These are phyloP conservation scores for Fraxinus platypoda DNA, from an alignment of 305 asterid species.

Conservation along the genomic window DNA sequence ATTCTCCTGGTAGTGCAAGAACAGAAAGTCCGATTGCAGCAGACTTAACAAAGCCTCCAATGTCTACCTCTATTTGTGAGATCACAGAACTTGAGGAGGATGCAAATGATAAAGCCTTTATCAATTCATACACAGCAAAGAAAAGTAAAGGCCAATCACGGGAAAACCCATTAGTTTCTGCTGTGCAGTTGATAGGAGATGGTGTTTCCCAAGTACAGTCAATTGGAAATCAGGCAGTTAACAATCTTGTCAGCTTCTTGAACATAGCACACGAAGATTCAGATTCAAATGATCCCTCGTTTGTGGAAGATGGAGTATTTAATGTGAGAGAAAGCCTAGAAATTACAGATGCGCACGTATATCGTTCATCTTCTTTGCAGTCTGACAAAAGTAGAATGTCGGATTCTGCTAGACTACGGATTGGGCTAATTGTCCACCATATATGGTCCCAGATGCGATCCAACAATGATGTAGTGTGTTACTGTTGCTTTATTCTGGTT, in stretches of 20 bases:
- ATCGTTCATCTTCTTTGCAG: conserved; percentile 60
- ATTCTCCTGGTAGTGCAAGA: conserved; percentile 56
- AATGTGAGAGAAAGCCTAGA: conserved; percentile 36
- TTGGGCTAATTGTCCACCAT: conserved; percentile 72
- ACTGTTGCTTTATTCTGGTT: conserved; percentile 82
- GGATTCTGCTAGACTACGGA: conserved; percentile 71
- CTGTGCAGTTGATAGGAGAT: conserved; percentile 87
- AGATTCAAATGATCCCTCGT: conserved; percentile 57
- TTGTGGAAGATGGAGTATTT: conserved; percentile 40
- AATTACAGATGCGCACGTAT: conserved; percentile 28
- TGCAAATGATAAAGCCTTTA: conserved; percentile 38
- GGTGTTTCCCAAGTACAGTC: conserved; percentile 96
- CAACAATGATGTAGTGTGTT: conserved; percentile 90
- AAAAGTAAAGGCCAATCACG: conserved; percentile 52
- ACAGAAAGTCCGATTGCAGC: conserved; percentile 50
- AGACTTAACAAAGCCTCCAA: conserved; percentile 50
- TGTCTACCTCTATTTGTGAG: conserved; percentile 55
- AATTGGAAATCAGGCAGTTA: conserved; percentile 93
- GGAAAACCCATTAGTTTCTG: conserved; percentile 82
- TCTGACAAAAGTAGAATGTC: conserved; percentile 73
- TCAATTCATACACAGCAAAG: conserved; percentile 44
- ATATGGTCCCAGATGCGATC: conserved; percentile 90
- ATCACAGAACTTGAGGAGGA: conserved; percentile 72
- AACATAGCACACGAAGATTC: conserved; percentile 77
- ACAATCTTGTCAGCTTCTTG: conserved; percentile 79